A percentile compares a stretch with the other conserved stretches of the same genome.
These are phyloP conservation scores for Anaeromyces robustus DNA, from an alignment of 192 early-diverging fungal species.

Conservation along the genomic window DNA sequence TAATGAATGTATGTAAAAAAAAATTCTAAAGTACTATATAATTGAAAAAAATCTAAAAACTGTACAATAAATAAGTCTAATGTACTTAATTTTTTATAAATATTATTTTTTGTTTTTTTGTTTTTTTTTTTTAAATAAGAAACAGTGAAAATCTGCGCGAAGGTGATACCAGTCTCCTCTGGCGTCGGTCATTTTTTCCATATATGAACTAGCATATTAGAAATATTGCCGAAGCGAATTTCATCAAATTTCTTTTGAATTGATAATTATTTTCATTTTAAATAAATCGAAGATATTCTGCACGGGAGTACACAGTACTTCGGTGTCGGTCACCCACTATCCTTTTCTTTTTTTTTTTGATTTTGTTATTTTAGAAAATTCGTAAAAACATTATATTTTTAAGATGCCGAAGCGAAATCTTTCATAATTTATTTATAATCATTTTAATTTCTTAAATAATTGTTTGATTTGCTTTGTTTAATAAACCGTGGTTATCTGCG, in stretches of 20 bases:
- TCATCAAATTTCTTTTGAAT: not conserved
- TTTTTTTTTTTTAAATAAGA: too few relatives aligned
- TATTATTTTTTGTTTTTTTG: too few relatives aligned
- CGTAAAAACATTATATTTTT: not conserved
- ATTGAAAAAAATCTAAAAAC: too few relatives aligned
- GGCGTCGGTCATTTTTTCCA: not conserved
- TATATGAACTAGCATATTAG: too few relatives aligned
- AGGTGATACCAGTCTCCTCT: not conserved
- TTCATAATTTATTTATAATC: too few relatives aligned
- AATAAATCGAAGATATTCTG: not conserved
- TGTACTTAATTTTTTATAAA: too few relatives aligned
- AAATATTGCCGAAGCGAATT: not conserved
- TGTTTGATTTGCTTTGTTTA: too few relatives aligned
- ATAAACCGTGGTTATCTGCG: too few relatives aligned
- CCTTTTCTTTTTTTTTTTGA: not conserved
- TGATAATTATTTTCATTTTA: not conserved
- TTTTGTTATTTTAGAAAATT: not conserved
- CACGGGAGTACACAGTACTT: not conserved
- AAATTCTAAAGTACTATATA: too few relatives aligned
- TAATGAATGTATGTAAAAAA: too few relatives aligned
- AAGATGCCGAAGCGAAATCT: not conserved
- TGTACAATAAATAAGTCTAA: too few relatives aligned
- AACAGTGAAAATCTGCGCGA: not conserved
- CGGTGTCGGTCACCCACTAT: not conserved
- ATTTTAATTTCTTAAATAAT: too few relatives aligned